Evolutionary conservation across 1,284 basidiomycete species (phyloP), one percentile per base, ranked within the genome.

Genomic region (Pholiota adiposa): DNA sequence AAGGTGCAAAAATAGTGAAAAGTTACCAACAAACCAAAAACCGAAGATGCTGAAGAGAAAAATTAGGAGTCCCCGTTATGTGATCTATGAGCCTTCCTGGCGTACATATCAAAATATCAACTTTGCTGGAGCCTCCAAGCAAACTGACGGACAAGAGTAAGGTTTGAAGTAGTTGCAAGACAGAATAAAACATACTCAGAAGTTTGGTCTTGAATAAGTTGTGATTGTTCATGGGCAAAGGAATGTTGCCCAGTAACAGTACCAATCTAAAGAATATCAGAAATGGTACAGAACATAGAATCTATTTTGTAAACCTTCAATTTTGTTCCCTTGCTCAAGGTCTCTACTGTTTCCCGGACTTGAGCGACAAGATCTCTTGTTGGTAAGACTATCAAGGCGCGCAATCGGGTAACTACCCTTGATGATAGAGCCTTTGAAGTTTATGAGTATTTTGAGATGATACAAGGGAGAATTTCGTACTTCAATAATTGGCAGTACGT

Each of bases 61-160:
- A 97, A 63, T 96, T 94, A 0, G 85, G 86, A 0, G 97, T 98
- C 23, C 86, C 89, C 43, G 88, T 88, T 12, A 99, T 77, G 73
- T 99, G 97, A 72, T 99, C 97, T 43, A 98, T 97, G 48, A 99
- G 72, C 51, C 97, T 82, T 44, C 97, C 97, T 0, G 97, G 97
- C 0, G 97, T 99, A 59, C 94, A 97, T 59, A 99, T 94, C 48
- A 99, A 78, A 51, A 99, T 89, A 73, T 99, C 97, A 23, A 98
- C 84, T 73, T 91, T 94, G 73, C 92, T 95, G 0, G 89, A 90
- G 6, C 94, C 94, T 14, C 90, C 89, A 51, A 78, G 76, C 34
- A 89, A 70, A 31, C 88, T 91, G 51, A 21, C 40, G 27, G 21
- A 41, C 6, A 3, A 53, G 16, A 67, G 58, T 27, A 60, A 60